Evolutionary conservation across 805 yeast species (phyloP).

Genomic region (Blastobotrys chiropterorum): DNA sequence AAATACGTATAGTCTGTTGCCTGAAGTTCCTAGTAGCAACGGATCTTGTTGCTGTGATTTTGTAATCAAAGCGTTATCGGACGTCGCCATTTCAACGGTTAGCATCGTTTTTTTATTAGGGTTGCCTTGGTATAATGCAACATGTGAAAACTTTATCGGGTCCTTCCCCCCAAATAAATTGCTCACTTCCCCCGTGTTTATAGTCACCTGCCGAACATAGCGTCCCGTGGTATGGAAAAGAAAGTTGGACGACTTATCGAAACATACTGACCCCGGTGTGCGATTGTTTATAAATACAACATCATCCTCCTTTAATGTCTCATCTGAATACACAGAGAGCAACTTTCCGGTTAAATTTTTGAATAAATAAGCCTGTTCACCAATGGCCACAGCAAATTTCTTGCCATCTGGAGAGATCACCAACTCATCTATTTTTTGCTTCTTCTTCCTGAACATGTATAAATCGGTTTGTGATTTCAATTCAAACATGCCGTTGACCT

Average conservation of each 20-base stretch:
- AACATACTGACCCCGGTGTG: neutral
- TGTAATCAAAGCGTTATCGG: conserved; percentile 27
- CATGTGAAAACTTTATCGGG: conserved; percentile 23
- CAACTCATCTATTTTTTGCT: conserved; percentile 24
- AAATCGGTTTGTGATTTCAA: conserved; percentile 37
- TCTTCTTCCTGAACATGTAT: conserved; percentile 33
- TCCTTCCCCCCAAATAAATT: conserved; percentile 30
- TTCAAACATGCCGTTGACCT: conserved; percentile 28
- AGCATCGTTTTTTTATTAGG: conserved; percentile 21
- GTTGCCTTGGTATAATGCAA: conserved; percentile 30
- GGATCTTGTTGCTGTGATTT: conserved; percentile 27
- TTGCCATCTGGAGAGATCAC: conserved; percentile 26
- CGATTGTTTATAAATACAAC: conserved; percentile 24
- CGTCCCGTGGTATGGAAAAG: conserved; percentile 25
- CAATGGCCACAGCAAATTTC: conserved; percentile 29
- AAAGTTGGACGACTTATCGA: conserved; percentile 29
- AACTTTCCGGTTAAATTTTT: conserved; percentile 32
- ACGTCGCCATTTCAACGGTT: conserved; percentile 30
- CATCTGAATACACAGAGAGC: conserved; percentile 27
- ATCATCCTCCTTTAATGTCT: conserved; percentile 22
- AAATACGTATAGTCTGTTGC: conserved; percentile 27
- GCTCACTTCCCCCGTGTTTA: conserved; percentile 22
- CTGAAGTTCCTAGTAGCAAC: conserved; percentile 27
- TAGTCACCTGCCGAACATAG: conserved; percentile 30
- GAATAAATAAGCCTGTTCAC: conserved; percentile 31